phyloP scores from a whole-genome alignment of 202 grass and related monocot genomes.

The Dendrocalamus latiflorus region DNA sequence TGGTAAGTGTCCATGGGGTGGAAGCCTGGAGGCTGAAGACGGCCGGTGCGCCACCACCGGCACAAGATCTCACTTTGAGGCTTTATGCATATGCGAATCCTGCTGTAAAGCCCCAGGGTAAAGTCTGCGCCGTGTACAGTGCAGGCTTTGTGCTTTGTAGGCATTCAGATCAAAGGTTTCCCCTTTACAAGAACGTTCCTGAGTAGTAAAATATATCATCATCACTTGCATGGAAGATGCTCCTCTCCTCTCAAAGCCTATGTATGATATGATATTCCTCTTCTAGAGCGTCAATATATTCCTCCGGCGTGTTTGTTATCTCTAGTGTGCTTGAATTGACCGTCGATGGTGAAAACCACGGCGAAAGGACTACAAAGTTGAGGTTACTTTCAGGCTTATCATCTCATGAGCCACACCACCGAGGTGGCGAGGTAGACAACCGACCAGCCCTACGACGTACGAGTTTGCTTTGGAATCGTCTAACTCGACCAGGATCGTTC shows the following conservation, averaged over 20 bases:
- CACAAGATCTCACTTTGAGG: conserved; percentile 26
- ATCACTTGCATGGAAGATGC: not conserved
- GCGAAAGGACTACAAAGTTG: not conserved
- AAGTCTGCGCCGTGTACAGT: not conserved
- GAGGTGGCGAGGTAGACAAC: too few relatives aligned
- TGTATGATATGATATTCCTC: not conserved
- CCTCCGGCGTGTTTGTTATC: not conserved
- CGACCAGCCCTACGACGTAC: too few relatives aligned
- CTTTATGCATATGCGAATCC: conserved; percentile 36
- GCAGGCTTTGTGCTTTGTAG: not conserved
- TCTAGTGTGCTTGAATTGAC: not conserved
- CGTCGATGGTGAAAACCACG: not conserved
- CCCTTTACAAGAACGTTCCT: too few relatives aligned
- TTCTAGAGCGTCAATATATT: not conserved
- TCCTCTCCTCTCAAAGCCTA: not conserved
- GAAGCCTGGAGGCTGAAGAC: conserved; percentile 12
- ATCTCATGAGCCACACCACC: too few relatives aligned
- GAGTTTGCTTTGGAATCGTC: too few relatives aligned
- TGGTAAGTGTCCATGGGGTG: not conserved
- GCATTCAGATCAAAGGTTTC: not conserved
- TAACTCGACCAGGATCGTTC: too few relatives aligned
- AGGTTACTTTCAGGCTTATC: too few relatives aligned
- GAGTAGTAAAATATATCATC: too few relatives aligned
- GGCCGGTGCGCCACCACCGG: conserved; percentile 23
- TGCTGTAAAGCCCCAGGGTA: not conserved